Evolutionary conservation across 768 basidiomycete species (phyloP).

Genomic region (Leccinum disarticulatum): DNA sequence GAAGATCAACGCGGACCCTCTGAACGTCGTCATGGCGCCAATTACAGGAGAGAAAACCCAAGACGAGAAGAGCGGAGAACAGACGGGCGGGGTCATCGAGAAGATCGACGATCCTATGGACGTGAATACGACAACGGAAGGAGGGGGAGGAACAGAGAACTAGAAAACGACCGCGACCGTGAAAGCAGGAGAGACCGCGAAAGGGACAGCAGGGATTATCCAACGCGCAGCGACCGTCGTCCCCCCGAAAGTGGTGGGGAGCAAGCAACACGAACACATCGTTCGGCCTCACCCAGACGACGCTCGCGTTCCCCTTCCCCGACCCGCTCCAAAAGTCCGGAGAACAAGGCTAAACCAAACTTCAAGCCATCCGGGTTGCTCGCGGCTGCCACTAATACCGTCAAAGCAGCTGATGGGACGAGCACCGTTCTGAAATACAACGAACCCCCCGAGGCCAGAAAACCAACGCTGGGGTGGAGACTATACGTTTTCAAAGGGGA

Average conservation of each 20-base stretch:
- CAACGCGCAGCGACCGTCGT: constrained; percentile 30
- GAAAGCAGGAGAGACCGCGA: constrained; percentile 18
- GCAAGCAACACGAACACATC: constrained; percentile 37
- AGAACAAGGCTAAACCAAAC: constrained; percentile 81
- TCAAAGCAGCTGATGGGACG: constrained; percentile 71
- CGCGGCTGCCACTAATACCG: constrained; percentile 95
- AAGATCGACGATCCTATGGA: constrained; percentile 19
- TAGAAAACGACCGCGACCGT: constrained; percentile 5
- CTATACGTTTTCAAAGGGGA: constrained; percentile 96
- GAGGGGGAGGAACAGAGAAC: constrained; percentile 15
- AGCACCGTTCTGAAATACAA: constrained; percentile 93
- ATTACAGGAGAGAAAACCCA: constrained; percentile 15
- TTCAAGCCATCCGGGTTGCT: constrained; percentile 86
- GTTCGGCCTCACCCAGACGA: constrained; percentile 57
- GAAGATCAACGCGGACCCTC: constrained; percentile 9
- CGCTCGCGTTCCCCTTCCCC: constrained; percentile 43
- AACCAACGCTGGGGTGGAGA: constrained; percentile 87
- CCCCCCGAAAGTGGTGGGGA: constrained; percentile 27
- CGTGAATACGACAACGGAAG: constrained; percentile 23
- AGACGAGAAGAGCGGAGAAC: constrained; percentile 23
- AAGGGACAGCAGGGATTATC: constrained; percentile 43
- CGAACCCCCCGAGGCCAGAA: constrained; percentile 96
- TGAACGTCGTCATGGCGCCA: constrained; percentile 17
- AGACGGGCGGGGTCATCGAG: constrained; percentile 16
- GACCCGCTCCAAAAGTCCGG: constrained; percentile 43